These are phyloP conservation scores for Trichosporon sp. DNA, from an alignment of 1,284 basidiomycete genomes.

Conservation along the genomic window DNA sequence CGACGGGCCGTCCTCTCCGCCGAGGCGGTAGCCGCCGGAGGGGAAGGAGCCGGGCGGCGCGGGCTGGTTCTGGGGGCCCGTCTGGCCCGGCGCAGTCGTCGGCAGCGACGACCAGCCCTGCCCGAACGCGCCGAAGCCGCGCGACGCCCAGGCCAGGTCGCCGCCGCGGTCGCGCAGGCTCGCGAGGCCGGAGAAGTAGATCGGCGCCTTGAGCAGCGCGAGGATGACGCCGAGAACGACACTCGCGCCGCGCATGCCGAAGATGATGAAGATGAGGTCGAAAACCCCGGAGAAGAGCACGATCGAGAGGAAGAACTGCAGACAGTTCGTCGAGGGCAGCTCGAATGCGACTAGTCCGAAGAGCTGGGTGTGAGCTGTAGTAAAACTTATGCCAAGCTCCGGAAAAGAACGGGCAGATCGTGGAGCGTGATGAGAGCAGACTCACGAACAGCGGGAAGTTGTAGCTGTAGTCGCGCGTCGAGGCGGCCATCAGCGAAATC, in stretches of 20 bases:
- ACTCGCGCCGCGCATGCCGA: constrained; percentile 2
- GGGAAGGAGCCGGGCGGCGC: constrained; percentile 25
- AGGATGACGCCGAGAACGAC: constrained; percentile 20
- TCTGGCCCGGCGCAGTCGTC: not conserved
- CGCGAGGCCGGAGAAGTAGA: constrained; percentile 32
- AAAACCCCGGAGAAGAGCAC: constrained; percentile 31
- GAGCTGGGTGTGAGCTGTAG: constrained; percentile 23
- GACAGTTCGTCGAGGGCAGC: constrained; percentile 26
- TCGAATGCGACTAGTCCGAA: constrained; percentile 41
- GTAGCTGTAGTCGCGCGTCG: constrained; percentile 23
- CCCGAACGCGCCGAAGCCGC: constrained; percentile 7
- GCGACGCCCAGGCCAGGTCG: constrained; percentile 24
- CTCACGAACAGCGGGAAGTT: constrained; percentile 44
- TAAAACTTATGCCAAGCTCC: not conserved
- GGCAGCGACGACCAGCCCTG: not conserved
- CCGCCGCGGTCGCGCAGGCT: constrained; percentile 36
- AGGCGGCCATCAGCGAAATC: constrained; percentile 29
- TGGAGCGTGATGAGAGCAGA: not conserved
- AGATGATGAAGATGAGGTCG: constrained; percentile 28
- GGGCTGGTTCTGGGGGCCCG: not conserved
- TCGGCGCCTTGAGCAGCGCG: constrained; percentile 32
- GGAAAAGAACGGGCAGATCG: not conserved
- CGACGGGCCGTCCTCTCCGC: constrained; percentile 28
- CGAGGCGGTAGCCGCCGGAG: constrained; percentile 31
- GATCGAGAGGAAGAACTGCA: constrained; percentile 37